Conservation (phyloP, 495 filamentous ascomycete genomes). For the Diplogelasinospora grovesii region DNA sequence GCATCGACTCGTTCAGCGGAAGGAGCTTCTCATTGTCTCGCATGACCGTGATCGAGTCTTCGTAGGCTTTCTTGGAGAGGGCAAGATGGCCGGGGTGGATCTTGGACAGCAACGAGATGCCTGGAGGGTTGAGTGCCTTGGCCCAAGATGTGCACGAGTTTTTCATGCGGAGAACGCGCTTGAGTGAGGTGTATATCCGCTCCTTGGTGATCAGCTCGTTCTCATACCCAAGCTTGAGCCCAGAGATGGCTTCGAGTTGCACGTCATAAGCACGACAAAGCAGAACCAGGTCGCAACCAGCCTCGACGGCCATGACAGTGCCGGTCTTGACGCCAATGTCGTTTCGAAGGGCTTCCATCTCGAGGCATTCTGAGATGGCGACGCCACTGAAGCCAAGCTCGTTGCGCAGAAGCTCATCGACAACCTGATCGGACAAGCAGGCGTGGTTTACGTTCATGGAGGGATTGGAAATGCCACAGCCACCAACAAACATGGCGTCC, state of each 20-base stretch:
- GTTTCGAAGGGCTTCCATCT: conserved; percentile 86
- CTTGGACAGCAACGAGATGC: conserved; percentile 61
- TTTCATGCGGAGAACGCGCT: conserved; percentile 68
- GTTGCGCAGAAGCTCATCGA: conserved; percentile 73
- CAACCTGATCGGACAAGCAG: conserved; percentile 83
- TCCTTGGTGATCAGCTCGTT: conserved; percentile 73
- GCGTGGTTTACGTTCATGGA: conserved; percentile 89
- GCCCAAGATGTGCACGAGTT: conserved; percentile 74
- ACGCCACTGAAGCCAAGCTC: conserved; percentile 83
- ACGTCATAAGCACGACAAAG: conserved; percentile 78
- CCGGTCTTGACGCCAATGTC: conserved; percentile 90
- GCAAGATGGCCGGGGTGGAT: conserved; percentile 72
- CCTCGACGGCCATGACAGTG: conserved; percentile 90
- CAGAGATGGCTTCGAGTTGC: conserved; percentile 80
- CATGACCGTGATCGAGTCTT: conserved; percentile 78
- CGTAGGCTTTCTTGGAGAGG: conserved; percentile 76
- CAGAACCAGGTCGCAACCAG: conserved; percentile 80
- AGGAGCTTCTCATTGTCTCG: conserved; percentile 73
- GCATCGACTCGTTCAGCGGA: conserved; percentile 68
- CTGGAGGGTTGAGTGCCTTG: conserved; percentile 72
- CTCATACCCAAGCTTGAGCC: conserved; percentile 75
- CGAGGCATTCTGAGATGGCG: conserved; percentile 89
- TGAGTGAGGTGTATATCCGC: conserved; percentile 68
- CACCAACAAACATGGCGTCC: conserved; percentile 90
- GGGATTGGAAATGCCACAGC: conserved; percentile 78